Conservation (phyloP, 257 asterid genomes). For the Craterostigma plantagineum region DNA sequence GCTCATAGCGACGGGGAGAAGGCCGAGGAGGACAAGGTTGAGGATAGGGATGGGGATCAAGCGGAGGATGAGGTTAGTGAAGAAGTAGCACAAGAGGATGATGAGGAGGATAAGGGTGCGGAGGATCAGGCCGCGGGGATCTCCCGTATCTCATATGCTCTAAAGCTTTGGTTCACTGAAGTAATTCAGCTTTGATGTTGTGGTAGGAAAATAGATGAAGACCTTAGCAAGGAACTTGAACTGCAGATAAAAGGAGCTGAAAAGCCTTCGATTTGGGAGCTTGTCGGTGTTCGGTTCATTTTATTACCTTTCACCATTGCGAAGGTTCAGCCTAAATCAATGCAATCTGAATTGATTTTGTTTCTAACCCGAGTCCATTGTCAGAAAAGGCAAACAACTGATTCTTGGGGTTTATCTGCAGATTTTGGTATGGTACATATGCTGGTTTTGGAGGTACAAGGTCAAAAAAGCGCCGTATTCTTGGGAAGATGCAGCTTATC, state of each 20-base stretch:
- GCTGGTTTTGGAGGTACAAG: slow-evolving; percentile 83
- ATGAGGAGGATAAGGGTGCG: too few relatives aligned
- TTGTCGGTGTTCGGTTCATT: slow-evolving; percentile 55
- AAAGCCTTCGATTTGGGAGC: slow-evolving; percentile 84
- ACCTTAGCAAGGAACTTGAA: slow-evolving; percentile 81
- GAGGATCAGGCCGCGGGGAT: too few relatives aligned
- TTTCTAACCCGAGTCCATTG: not conserved
- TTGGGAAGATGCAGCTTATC: slow-evolving; percentile 72
- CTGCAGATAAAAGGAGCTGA: slow-evolving; percentile 89
- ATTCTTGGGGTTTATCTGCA: slow-evolving; percentile 16
- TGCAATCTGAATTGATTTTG: not conserved
- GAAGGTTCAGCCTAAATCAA: slow-evolving; percentile 24
- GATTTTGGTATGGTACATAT: slow-evolving; percentile 60
- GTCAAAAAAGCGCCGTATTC: slow-evolving; percentile 61
- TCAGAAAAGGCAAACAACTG: slow-evolving; percentile 1
- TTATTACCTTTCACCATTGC: slow-evolving; percentile 72
- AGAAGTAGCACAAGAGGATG: too few relatives aligned
- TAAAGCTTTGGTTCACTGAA: slow-evolving; percentile 5
- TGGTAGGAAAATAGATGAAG: slow-evolving; percentile 62
- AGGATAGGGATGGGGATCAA: too few relatives aligned
- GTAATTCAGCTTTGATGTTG: slow-evolving; percentile 7
- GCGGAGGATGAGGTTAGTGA: too few relatives aligned
- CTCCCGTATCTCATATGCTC: not conserved
- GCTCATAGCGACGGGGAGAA: too few relatives aligned
- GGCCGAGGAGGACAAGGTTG: too few relatives aligned